A percentile compares a stretch with the other conserved stretches of the same genome.
Evolutionary conservation across 306 rosid genomes (phyloP).

Genomic region (Vigna angularis): DNA sequence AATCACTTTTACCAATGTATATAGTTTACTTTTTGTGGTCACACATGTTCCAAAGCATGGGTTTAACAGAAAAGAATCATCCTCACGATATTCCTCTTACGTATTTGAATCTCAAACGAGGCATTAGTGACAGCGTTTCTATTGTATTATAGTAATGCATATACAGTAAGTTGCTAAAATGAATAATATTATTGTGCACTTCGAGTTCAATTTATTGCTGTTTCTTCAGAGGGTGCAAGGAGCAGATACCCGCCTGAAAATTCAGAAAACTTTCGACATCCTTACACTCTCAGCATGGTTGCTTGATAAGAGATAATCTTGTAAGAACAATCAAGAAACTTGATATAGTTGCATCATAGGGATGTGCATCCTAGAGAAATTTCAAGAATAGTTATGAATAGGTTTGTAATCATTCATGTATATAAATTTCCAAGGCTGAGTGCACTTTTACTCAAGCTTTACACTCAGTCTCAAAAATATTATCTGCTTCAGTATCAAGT

Average conservation of each 20-base stretch:
- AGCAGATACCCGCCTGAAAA: neutral
- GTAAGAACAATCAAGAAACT: slow-evolving; percentile 2
- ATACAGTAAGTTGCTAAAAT: neutral
- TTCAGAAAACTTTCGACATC: slow-evolving; percentile 6
- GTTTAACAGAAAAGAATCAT: slow-evolving; percentile 5
- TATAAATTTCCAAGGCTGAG: neutral
- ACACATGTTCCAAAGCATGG: neutral
- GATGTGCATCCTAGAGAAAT: neutral
- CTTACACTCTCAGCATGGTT: slow-evolving; percentile 1
- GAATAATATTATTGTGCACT: neutral
- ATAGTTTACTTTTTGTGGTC: neutral
- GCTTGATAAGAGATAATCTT: slow-evolving; percentile 15
- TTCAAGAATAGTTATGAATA: slow-evolving; percentile 6
- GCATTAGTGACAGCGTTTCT: neutral
- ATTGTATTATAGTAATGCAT: neutral
- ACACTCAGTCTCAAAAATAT: neutral
- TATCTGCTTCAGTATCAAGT: too few species aligned
- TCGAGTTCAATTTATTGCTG: neutral
- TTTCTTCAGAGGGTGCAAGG: slow-evolving; percentile 10
- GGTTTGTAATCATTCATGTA: neutral
- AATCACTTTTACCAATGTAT: neutral
- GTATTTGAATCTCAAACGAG: neutral
- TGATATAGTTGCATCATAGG: neutral
- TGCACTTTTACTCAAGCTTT: neutral
- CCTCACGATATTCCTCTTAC: neutral